phyloP scores from a whole-genome alignment of 108 stramenopile species.

The Fragilariopsis cylindrus region DNA sequence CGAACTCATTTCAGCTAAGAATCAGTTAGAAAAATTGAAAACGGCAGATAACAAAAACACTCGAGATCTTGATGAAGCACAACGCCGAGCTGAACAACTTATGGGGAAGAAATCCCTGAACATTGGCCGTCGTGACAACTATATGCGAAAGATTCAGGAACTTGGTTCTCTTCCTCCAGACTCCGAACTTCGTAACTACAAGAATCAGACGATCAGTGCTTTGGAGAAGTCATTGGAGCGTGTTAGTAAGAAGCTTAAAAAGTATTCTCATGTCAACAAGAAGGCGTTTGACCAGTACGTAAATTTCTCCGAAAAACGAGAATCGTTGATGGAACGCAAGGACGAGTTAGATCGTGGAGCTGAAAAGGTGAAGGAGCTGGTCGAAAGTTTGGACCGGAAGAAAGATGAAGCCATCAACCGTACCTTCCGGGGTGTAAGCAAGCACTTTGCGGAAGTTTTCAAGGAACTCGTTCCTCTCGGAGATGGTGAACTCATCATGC shows the following conservation, averaged over 20 bases:
- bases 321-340: slow-evolving; percentile 85
- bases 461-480: slow-evolving; percentile 97
- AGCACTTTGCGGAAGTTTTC: slow-evolving; percentile 97
- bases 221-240: slow-evolving; percentile 86
- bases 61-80: slow-evolving; percentile 64
- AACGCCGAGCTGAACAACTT: slow-evolving; percentile 68
- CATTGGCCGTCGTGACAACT: slow-evolving; percentile 81
- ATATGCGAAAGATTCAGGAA: slow-evolving; percentile 90
- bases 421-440: slow-evolving; percentile 96
- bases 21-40: slow-evolving; percentile 79
- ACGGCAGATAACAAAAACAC: slow-evolving; percentile 61
- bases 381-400: slow-evolving; percentile 92
- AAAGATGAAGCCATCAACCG: slow-evolving; percentile 99
- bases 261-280: slow-evolving; percentile 98
- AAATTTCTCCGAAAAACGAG: slow-evolving; percentile 96
- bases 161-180: slow-evolving; percentile 89
- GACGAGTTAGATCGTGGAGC: slow-evolving; percentile 92
- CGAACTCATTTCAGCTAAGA: slow-evolving; percentile 70
- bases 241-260: slow-evolving; percentile 91
- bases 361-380: slow-evolving; percentile 90
- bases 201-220: slow-evolving; percentile 65
- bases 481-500: slow-evolving; percentile 93
- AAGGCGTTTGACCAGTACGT: slow-evolving; percentile 99
- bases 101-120: slow-evolving; percentile 90
- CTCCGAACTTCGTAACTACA: slow-evolving; percentile 77